Base-by-base conservation (phyloP, 139 green algal species). In the Spirogloea muscicola region DNA sequence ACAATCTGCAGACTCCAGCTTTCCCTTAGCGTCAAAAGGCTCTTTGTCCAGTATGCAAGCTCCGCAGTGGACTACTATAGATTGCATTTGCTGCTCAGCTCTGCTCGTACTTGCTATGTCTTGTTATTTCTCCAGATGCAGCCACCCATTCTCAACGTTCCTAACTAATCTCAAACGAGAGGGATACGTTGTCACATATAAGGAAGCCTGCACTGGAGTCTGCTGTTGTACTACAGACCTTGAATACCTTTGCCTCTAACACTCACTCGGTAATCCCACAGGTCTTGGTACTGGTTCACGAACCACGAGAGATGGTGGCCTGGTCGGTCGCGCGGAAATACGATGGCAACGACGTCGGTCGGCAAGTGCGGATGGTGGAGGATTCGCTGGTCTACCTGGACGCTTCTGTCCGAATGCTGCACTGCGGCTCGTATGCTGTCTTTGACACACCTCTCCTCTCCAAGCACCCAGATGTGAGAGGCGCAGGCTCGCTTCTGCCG, bases 261-360 rank as follows among this genome's bases (percentile, higher is more conserved):
- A n/a, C n/a, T n/a, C n/a, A n/a, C n/a, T n/a, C n/a, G n/a, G n/a
- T n/a, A n/a, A n/a, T n/a, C n/a, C n/a, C n/a, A n/a, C 67, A 75
- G 67, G 48, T 75, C 6, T 27, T 75, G 55, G 55, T 49, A 41
- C n/a, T 75, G 2, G 29, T 68, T n/a, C 43, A 49, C 4, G 65
- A 75, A 29, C 39, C 46, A 0, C 44, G 48, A 31, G 44, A 75
- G 25, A 49, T 42, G 1, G 67, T 75, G 1, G 34, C 43, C 1
- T 75, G 67, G 67, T 75, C 67, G 0, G 29, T 75, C 10, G 7
- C 13, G 39, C 67, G 67, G 21, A 68, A 68, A 13, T 76, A 68
- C 67, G 49, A 76, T 34, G 29, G 36, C 5, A 42, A 76, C 49
- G 67, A 76, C 29, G 27, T 69, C 18, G 67, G 67, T 10, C 67